Percentiles rank a stretch among this genome's conserved stretches.
Conservation (phyloP, 164 flowering plant species). For the Taxillus chinensis region DNA sequence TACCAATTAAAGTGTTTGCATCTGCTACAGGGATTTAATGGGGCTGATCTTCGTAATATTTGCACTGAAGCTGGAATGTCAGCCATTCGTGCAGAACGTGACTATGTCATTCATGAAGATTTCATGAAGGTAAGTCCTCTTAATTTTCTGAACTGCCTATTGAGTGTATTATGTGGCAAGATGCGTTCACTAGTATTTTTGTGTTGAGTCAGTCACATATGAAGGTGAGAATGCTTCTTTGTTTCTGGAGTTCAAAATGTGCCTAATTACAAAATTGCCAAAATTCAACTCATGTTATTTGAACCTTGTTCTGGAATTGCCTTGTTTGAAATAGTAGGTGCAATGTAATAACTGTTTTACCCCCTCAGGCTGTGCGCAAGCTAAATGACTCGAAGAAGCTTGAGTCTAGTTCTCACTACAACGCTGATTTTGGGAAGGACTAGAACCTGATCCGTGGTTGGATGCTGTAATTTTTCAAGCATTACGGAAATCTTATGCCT, state of each 20-base stretch:
- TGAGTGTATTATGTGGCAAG: too few species aligned
- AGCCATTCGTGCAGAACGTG: constrained; percentile 4
- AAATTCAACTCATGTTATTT: too few species aligned
- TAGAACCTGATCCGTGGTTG: neutral
- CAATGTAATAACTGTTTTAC: too few species aligned
- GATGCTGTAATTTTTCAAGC: too few species aligned
- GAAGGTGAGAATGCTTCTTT: too few species aligned
- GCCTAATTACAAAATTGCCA: too few species aligned
- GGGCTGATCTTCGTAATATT: constrained; percentile 6
- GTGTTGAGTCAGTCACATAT: too few species aligned
- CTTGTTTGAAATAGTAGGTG: too few species aligned
- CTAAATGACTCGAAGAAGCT: neutral
- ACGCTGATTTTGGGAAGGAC: neutral
- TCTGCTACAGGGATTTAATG: constrained; percentile 1
- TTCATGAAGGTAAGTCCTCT: constrained; percentile 3
- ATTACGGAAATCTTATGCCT: too few species aligned
- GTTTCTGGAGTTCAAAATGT: too few species aligned
- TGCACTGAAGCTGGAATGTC: constrained; percentile 7
- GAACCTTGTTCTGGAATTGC: too few species aligned
- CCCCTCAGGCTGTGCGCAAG: neutral
- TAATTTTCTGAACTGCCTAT: neutral
- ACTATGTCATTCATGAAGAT: constrained; percentile 6
- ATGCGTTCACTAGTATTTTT: neutral
- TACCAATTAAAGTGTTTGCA: too few species aligned
- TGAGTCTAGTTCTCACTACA: neutral